Evolutionary conservation across 306 rosid species (phyloP).

Genomic region (Trifolium fragiferum): DNA sequence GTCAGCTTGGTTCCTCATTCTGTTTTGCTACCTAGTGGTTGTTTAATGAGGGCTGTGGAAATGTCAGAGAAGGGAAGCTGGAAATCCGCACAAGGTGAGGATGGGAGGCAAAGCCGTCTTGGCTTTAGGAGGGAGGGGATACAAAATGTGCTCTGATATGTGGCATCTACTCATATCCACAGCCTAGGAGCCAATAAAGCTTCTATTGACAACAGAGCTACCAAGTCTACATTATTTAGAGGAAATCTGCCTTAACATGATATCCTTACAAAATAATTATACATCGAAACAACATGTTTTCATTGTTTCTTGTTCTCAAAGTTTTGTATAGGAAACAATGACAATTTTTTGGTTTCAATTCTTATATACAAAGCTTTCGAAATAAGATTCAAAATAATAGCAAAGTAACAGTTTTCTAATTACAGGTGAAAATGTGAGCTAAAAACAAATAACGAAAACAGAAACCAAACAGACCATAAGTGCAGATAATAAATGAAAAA

Average conservation of each 20-base stretch:
- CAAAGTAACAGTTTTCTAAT: background rate
- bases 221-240: slow-evolving; percentile 31
- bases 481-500: background rate
- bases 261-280: background rate
- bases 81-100: background rate
- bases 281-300: slow-evolving; percentile 8
- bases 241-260: slow-evolving; percentile 17
- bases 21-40: background rate
- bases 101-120: background rate
- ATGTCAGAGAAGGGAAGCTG: background rate
- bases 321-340: background rate
- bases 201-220: too few relatives aligned
- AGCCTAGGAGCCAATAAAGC: too few relatives aligned
- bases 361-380: background rate
- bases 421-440: background rate
- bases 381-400: background rate
- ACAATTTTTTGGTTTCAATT: background rate
- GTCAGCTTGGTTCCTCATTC: background rate
- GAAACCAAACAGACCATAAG: background rate
- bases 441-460: slow-evolving; percentile 2
- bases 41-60: background rate
- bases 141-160: too few relatives aligned
- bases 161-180: too few relatives aligned
- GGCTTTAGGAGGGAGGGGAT: too few relatives aligned
- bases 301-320: background rate